These are phyloP conservation scores for Colletotrichum cuscutae DNA, from an alignment of 2,329 filamentous ascomycete species.

Conservation along the genomic window DNA sequence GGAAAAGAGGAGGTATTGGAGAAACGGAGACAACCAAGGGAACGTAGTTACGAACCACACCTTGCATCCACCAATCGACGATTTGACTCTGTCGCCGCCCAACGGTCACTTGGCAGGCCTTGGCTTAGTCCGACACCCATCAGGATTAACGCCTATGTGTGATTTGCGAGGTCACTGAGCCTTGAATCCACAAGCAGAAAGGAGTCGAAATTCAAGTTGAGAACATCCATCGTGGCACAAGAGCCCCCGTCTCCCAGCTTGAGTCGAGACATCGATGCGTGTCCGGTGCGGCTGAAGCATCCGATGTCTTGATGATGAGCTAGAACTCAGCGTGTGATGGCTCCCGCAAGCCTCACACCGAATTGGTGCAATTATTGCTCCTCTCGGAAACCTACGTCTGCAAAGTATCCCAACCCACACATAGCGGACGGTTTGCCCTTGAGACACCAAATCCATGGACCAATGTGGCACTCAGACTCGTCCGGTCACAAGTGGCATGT, in stretches of 20 bases:
- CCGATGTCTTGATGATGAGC: neutral
- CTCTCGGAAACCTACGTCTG: neutral
- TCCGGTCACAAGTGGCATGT: slow-evolving; percentile 15
- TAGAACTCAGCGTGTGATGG: neutral
- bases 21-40: slow-evolving; percentile 8
- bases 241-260: neutral
- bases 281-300: neutral
- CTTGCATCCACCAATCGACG: neutral
- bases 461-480: slow-evolving; percentile 4
- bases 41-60: slow-evolving; percentile 11
- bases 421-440: neutral
- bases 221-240: slow-evolving; percentile 12
- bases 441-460: slow-evolving; percentile 13
- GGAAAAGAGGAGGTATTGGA: neutral
- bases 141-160: neutral
- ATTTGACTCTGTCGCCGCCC: neutral
- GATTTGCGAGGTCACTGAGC: slow-evolving; percentile 1
- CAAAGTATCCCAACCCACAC: slow-evolving; percentile 5
- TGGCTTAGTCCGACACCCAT: slow-evolving; percentile 4
- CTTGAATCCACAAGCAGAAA: neutral
- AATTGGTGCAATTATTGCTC: neutral
- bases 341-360: neutral
- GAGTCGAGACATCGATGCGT: neutral
- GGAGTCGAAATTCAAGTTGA: slow-evolving; percentile 6
- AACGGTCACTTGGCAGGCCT: slow-evolving; percentile 17